Evolutionary conservation across 2,329 filamentous ascomycete genomes (phyloP).

Genomic region (Ceratocystis alfenasii): DNA sequence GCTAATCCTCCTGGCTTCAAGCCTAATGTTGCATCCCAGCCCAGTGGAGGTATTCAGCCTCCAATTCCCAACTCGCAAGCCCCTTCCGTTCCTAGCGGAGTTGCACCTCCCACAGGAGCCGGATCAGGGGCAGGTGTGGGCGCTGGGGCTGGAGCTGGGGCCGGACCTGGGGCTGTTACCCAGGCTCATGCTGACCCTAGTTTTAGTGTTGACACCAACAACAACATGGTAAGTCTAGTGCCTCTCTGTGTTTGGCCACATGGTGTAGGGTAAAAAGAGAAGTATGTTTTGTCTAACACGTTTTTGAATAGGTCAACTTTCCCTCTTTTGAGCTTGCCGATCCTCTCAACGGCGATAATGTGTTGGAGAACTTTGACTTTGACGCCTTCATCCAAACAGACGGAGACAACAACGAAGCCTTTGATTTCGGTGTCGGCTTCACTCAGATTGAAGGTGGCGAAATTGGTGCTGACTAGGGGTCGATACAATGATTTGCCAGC

Average conservation of each 20-base stretch:
- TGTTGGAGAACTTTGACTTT: constrained; percentile 55
- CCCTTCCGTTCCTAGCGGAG: constrained; percentile 26
- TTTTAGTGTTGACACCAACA: constrained; percentile 14
- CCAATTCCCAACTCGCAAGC: constrained; percentile 26
- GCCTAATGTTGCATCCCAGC: constrained; percentile 30
- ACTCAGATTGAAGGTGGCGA: constrained; percentile 43
- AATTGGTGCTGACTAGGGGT: constrained; percentile 43
- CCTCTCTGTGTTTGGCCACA: neutral
- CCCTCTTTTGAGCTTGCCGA: constrained; percentile 43
- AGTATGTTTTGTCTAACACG: constrained; percentile 2
- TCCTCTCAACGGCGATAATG: constrained; percentile 42
- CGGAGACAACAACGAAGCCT: constrained; percentile 37
- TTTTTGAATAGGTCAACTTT: constrained; percentile 34
- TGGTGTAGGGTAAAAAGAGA: too few species aligned
- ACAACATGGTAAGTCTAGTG: constrained; percentile 16
- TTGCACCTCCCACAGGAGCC: constrained; percentile 34
- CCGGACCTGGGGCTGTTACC: constrained; percentile 36
- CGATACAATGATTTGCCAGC: constrained; percentile 14
- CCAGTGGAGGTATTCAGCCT: constrained; percentile 12
- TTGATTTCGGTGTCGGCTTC: constrained; percentile 42
- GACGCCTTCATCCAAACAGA: constrained; percentile 54
- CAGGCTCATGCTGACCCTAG: constrained; percentile 37
- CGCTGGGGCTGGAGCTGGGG: constrained; percentile 8
- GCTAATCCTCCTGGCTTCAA: constrained; percentile 42
- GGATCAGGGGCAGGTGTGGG: constrained; percentile 32